phyloP scores from a whole-genome alignment of 2,329 filamentous ascomycete species.

The Diaporthe sp. region DNA sequence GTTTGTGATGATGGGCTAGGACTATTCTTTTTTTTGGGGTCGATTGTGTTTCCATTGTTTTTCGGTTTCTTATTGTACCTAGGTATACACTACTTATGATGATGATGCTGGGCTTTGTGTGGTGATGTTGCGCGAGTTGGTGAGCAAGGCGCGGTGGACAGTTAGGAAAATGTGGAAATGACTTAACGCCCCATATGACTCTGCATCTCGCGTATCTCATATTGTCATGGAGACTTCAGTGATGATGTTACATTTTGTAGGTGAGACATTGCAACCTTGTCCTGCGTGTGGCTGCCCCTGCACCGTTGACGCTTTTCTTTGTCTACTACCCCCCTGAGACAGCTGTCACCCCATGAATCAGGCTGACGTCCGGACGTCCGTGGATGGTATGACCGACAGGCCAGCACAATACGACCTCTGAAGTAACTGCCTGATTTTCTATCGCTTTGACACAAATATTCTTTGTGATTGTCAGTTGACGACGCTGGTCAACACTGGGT shows the following conservation, averaged over 20 bases:
- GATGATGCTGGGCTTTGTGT: neutral
- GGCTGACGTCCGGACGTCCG: neutral
- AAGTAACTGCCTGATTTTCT: neutral
- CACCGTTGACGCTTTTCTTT: neutral
- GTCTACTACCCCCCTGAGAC: constrained; percentile 3
- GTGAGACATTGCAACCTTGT: constrained; percentile 8
- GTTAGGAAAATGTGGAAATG: constrained; percentile 21
- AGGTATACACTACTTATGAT: constrained; percentile 1
- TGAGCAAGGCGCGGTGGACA: constrained; percentile 11
- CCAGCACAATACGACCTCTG: no score
- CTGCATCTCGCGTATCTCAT: neutral
- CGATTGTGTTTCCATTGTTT: constrained; percentile 10
- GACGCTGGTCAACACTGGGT: no score
- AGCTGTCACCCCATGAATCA: constrained; percentile 3
- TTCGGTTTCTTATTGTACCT: neutral
- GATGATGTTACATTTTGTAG: neutral
- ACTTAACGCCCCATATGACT: neutral
- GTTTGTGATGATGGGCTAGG: neutral
- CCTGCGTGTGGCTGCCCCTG: neutral
- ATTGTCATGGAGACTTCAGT: fast-evolving
- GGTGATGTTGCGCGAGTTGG: neutral
- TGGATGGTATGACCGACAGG: neutral
- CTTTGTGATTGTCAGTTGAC: neutral
- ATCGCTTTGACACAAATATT: neutral
- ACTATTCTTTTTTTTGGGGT: neutral